Conservation (phyloP, 2,329 filamentous ascomycete species). For the Zopfia rhizophila region DNA sequence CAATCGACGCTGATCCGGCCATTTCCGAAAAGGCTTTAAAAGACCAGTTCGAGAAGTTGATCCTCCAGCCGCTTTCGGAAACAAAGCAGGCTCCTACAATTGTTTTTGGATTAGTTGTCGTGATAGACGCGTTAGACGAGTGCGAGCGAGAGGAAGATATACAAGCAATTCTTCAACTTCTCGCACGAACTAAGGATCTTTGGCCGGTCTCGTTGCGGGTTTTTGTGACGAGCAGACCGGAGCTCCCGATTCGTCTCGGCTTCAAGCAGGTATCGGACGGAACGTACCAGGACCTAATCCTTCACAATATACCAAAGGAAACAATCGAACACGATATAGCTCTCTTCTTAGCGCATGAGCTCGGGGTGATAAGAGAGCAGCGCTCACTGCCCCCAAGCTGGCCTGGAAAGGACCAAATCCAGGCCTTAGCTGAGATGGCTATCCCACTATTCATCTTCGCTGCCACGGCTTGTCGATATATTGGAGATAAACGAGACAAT, state of each 20-base stretch:
- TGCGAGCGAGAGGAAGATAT: slow-evolving; percentile 15
- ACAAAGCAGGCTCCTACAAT: neutral
- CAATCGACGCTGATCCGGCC: slow-evolving; percentile 9
- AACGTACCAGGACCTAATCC: slow-evolving; percentile 11
- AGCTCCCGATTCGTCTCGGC: slow-evolving; percentile 16
- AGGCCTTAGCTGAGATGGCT: slow-evolving; percentile 31
- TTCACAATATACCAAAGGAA: slow-evolving; percentile 6
- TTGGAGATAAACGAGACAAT: slow-evolving; percentile 9
- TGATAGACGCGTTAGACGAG: slow-evolving; percentile 21
- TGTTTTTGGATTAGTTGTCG: slow-evolving; percentile 2
- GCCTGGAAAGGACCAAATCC: slow-evolving; percentile 27
- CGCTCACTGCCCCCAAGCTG: slow-evolving; percentile 14
- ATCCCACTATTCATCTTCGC: slow-evolving; percentile 44
- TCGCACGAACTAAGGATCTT: slow-evolving; percentile 8
- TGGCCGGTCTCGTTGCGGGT: slow-evolving; percentile 11
- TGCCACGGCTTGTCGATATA: slow-evolving; percentile 18
- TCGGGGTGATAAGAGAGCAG: slow-evolving; percentile 5
- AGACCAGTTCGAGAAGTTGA: slow-evolving; percentile 17
- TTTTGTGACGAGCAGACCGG: slow-evolving; percentile 14
- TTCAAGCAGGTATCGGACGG: slow-evolving; percentile 11
- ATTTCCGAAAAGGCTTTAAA: slow-evolving; percentile 5
- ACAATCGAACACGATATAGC: slow-evolving; percentile 14
- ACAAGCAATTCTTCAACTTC: slow-evolving; percentile 10
- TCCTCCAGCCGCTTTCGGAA: slow-evolving; percentile 7
- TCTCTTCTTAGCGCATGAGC: slow-evolving; percentile 17